These are phyloP conservation scores for Fusarium incarnatum DNA, from an alignment of 2,329 filamentous ascomycete genomes.

Conservation along the genomic window DNA sequence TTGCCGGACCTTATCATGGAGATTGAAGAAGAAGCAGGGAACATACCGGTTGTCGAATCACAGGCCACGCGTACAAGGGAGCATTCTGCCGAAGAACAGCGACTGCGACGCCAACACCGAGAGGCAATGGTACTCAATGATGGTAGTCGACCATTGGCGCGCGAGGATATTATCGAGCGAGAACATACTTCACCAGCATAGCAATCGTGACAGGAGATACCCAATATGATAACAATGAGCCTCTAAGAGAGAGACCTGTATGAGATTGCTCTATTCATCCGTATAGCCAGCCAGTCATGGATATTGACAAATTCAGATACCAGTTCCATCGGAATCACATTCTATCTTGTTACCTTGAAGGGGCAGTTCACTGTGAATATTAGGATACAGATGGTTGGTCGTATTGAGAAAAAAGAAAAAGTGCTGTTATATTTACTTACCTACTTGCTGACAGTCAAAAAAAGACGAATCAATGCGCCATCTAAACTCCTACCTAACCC, in stretches of 20 bases:
- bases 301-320: not conserved
- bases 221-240: not conserved
- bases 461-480: not conserved
- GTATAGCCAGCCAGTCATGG: not conserved
- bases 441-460: not conserved
- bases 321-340: not conserved
- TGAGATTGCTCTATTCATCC: not conserved
- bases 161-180: conserved; percentile 82
- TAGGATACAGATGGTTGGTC: not conserved
- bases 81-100: conserved; percentile 74
- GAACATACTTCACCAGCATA: conserved; percentile 56
- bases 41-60: conserved; percentile 43
- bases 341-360: not conserved
- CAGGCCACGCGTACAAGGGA: conserved; percentile 56
- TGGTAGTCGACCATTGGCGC: conserved; percentile 78
- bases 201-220: conserved; percentile 5
- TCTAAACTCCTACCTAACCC: not conserved
- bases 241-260: not conserved
- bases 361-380: not conserved
- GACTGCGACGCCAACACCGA: conserved; percentile 78
- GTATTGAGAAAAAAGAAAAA: not conserved
- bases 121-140: conserved; percentile 94
- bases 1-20: conserved; percentile 52
- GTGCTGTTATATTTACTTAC: not conserved
- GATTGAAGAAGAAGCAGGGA: conserved; percentile 46